Evolutionary conservation across 2,329 filamentous ascomycete genomes (phyloP).

Genomic region (Fusarium hainanense): DNA sequence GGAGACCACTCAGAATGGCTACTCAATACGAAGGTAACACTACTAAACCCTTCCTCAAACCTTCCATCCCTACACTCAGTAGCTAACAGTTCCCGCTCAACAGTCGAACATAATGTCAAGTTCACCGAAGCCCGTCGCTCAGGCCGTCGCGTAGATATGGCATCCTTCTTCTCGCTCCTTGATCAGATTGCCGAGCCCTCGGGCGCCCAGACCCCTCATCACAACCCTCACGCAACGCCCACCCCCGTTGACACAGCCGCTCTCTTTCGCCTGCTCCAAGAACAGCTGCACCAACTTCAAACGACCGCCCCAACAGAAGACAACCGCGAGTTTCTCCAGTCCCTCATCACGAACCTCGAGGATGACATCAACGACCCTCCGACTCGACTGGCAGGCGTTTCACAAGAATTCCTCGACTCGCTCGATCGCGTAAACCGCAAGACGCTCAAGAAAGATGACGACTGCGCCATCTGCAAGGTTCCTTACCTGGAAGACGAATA

Average conservation of each 20-base stretch:
- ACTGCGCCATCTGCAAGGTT: slow-evolving; percentile 73
- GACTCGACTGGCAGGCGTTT: slow-evolving; percentile 63
- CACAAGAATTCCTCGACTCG: slow-evolving; percentile 68
- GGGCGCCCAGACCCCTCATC: slow-evolving; percentile 51
- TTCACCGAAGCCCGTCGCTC: slow-evolving; percentile 53
- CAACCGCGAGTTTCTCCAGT: slow-evolving; percentile 63
- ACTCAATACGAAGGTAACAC: slow-evolving; percentile 67
- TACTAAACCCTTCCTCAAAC: slow-evolving; percentile 5
- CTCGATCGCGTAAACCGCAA: slow-evolving; percentile 68
- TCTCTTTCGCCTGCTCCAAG: slow-evolving; percentile 68
- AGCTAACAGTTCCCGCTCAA: slow-evolving; percentile 4
- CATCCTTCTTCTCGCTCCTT: slow-evolving; percentile 69
- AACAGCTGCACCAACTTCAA: slow-evolving; percentile 66
- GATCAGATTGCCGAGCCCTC: slow-evolving; percentile 60
- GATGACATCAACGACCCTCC: slow-evolving; percentile 65
- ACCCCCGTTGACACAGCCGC: slow-evolving; percentile 69
- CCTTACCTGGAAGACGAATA: slow-evolving; percentile 70
- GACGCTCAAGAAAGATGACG: slow-evolving; percentile 61
- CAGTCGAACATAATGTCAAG: slow-evolving; percentile 74
- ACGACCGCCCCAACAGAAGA: slow-evolving; percentile 59
- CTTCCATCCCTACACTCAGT: slow-evolving; percentile 1
- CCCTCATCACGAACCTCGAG: slow-evolving; percentile 61
- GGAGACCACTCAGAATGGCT: slow-evolving; percentile 56
- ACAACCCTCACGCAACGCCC: slow-evolving; percentile 68
- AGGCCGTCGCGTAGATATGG: slow-evolving; percentile 71